phyloP scores from a whole-genome alignment of 495 filamentous ascomycete species.

The Chaetomium tenue region DNA sequence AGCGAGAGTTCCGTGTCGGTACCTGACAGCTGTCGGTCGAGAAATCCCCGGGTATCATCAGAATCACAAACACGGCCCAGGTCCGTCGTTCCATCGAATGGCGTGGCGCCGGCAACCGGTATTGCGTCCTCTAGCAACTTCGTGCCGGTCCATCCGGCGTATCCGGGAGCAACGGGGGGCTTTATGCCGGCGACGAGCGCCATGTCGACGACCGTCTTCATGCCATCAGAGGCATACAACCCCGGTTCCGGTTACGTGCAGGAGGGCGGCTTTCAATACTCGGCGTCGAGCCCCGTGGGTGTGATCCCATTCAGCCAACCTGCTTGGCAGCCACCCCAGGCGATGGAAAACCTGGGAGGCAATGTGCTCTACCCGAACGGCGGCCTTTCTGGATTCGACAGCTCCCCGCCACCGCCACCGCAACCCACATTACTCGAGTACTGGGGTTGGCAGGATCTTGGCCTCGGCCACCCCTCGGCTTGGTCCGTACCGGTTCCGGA shows the following conservation, averaged over 20 bases:
- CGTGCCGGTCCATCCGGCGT: neutral
- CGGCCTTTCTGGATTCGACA: constrained; percentile 17
- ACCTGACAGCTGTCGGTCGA: neutral
- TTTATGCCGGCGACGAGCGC: constrained; percentile 3
- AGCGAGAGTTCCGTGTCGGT: constrained; percentile 13
- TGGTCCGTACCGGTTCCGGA: constrained; percentile 21
- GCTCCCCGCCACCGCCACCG: neutral
- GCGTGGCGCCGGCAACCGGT: neutral
- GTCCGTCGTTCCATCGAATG: neutral
- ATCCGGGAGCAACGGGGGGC: neutral
- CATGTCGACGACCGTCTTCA: constrained; percentile 4
- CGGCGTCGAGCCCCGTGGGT: neutral
- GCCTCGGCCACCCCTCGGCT: constrained; percentile 28
- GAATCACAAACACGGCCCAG: neutral
- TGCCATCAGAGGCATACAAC: constrained; percentile 13
- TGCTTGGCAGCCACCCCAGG: constrained; percentile 22
- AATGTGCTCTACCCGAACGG: constrained; percentile 14
- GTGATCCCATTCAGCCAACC: constrained; percentile 16
- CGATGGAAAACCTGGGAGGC: neutral
- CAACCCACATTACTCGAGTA: constrained; percentile 26
- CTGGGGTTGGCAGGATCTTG: constrained; percentile 32
- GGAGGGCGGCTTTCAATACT: neutral
- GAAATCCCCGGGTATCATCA: neutral
- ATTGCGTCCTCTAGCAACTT: neutral
- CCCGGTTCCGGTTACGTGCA: constrained; percentile 2